Base-by-base conservation (phyloP, 495 filamentous ascomycete genomes). In the Penicillium diatomitis region DNA sequence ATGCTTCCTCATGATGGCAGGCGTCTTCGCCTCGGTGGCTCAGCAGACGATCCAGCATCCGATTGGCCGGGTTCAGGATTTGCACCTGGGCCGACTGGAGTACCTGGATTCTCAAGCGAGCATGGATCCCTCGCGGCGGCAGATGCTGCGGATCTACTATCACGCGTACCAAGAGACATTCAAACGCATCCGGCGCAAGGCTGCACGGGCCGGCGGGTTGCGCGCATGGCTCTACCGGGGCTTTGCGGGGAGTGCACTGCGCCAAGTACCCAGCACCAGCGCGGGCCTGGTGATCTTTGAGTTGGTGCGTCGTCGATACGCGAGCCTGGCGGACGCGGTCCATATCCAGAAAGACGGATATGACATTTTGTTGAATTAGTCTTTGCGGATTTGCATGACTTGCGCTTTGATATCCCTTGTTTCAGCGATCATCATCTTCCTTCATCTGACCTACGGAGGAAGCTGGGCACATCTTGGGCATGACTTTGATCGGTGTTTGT, bases 261-360 rank as follows among this genome's bases (percentile, higher is more conserved):
- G 83, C 36, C 87, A 92, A 66, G 84, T 95, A 35, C 90, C 90
- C 10, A 90, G 87, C 61, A 94, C 90, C 4, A 90, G 86, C 56
- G 89, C 90, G 2, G 90, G 88, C 0, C 62, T 96, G 47, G 85
- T 96, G 51, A 88, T 92, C 41, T 96, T 96, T 61, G 90, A 96
- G 64, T 52, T 96, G 33, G 82, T 95, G 20, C 73, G 90, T 52
- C 76, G 90, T 46, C 85, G 86, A 63, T 94, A 90, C 65, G 84
- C 84, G 6, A 74, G 68, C 47, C 70, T 81, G 4, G 77, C 74
- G 9, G 85, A 89, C 44, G 82, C 82, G 52, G 81, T 78, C 5
- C 72, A 72, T 45, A 82, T 85, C 41, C 57, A 72, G 48, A 76
- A 77, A 55, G 85, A 88, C 53, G 83, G 86, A 28, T 87, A 86